Base-by-base conservation (phyloP, 306 rosid species). In the Malus orientalis region DNA sequence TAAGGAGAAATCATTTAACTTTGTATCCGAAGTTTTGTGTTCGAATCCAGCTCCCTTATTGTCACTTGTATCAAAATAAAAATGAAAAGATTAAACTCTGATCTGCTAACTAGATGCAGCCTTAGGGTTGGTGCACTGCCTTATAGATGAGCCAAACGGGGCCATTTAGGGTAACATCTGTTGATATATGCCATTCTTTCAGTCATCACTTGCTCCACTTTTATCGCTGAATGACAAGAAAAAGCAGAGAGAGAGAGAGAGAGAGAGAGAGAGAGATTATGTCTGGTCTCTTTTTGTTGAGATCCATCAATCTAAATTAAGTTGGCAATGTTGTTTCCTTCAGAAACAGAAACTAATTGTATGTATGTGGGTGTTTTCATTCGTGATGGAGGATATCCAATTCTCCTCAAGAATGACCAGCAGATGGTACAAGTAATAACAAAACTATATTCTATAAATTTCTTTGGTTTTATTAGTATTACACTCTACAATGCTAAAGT, bases 131-230 rank as follows among this genome's bases (percentile, higher is more conserved):
- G 78, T 51, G 45, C 47, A 40, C 64, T 33, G 40, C 5, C 44
- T n/a, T 54, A 40, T 25, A 68, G 65, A 64, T 40, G 25, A 36
- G 69, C 36, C 16, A 64, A 61, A 53, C 15, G 68, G 61, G 67
- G 40, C 55, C 69, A 2, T 9, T 40, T 40, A 40, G 45, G 45
- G 45, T 40, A 40, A 59, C 5, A 68, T 75, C 27, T 30, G 22
- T 20, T 32, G 4, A 62, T 15, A 36, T 33, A 32, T 57, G 22
- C 25, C 25, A 19, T 14, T 42, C 19, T 18, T 62, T 36, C 23
- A 63, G 40, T 75, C 36, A 70, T 70, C 66, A 63, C 30, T 49
- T 44, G 9, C 66, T 49, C 74, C 63, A 70, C 51, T 76, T 65
- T 70, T 40, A 63, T 62, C 42, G 44, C 47, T 55, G 53, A 63